A percentile compares a stretch with the other conserved stretches of the same genome.
Conservation (phyloP, 306 rosid species). For the Astragalus glycyphyllos region DNA sequence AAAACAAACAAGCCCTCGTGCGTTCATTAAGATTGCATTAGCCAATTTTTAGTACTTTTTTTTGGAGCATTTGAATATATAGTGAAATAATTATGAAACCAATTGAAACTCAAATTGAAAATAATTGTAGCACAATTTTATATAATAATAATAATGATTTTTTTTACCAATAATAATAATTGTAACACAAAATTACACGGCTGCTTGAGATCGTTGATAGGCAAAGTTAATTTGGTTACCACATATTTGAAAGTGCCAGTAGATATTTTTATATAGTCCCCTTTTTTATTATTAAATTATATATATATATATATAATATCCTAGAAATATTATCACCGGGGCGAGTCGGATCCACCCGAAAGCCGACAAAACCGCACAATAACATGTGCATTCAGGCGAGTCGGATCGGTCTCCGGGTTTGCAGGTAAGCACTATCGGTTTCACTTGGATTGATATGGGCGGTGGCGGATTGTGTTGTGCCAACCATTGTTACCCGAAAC, state of each 20-base stretch:
- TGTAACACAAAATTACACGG: neutral
- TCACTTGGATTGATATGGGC: too few species aligned
- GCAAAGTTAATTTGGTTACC: neutral
- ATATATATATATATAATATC: neutral
- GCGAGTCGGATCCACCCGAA: too few species aligned
- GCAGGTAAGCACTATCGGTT: too few species aligned
- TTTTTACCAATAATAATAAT: too few species aligned
- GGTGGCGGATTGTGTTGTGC: too few species aligned
- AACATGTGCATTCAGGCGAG: too few species aligned
- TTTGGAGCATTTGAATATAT: neutral
- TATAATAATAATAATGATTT: too few species aligned
- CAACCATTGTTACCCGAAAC: too few species aligned
- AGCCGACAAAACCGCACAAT: too few species aligned
- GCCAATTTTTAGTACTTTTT: neutral
- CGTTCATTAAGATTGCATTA: neutral
- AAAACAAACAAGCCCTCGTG: neutral
- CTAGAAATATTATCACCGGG: neutral
- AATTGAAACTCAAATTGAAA: slow-evolving; percentile 1
- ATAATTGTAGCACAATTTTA: neutral
- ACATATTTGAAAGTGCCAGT: neutral
- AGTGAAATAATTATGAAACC: slow-evolving; percentile 24
- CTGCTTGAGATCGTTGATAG: neutral
- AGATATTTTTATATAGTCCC: neutral
- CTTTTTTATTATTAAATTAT: neutral
- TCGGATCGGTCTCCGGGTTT: too few species aligned